phyloP scores from a whole-genome alignment of 805 yeast species.

The Zygotorulaspora danielsina region DNA sequence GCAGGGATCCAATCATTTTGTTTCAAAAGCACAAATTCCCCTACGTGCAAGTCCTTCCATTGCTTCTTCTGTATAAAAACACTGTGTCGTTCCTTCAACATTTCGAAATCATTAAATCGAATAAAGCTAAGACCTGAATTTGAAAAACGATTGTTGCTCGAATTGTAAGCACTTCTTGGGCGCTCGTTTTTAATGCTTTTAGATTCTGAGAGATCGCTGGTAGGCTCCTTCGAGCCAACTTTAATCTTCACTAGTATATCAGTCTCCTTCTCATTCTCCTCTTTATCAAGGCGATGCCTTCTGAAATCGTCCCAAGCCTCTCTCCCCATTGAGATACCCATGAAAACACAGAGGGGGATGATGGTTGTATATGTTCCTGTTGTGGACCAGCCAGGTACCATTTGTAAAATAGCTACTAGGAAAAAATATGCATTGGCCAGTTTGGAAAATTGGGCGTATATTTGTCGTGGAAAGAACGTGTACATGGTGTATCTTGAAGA shows the following conservation, averaged over 20 bases:
- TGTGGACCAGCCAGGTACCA: constrained; percentile 96
- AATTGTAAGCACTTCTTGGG: neutral
- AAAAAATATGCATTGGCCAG: constrained; percentile 88
- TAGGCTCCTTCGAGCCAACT: neutral
- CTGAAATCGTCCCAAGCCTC: constrained; percentile 93
- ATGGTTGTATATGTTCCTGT: constrained; percentile 95
- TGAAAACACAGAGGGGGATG: constrained; percentile 79
- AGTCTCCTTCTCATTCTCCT: constrained; percentile 64
- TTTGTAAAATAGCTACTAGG: constrained; percentile 84
- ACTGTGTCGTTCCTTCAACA: constrained; percentile 20
- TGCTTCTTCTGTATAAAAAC: constrained; percentile 26
- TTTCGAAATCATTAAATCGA: constrained; percentile 24
- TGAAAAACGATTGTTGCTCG: neutral
- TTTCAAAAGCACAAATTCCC: constrained; percentile 68
- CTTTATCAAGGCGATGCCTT: constrained; percentile 78
- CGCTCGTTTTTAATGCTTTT: neutral
- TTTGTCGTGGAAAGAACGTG: constrained; percentile 82
- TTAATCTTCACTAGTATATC: constrained; percentile 34
- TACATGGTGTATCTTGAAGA: constrained; percentile 81
- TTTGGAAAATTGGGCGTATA: constrained; percentile 87
- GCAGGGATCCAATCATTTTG: constrained; percentile 95
- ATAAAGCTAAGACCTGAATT: constrained; percentile 9
- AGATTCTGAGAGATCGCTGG: too few relatives aligned
- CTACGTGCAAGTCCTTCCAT: constrained; percentile 86
- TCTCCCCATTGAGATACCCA: constrained; percentile 81